Percentiles rank a stretch among this genome's conserved stretches.
phyloP scores from a whole-genome alignment of 2,329 filamentous ascomycete species.

The Chaetomiaceae sp. region DNA sequence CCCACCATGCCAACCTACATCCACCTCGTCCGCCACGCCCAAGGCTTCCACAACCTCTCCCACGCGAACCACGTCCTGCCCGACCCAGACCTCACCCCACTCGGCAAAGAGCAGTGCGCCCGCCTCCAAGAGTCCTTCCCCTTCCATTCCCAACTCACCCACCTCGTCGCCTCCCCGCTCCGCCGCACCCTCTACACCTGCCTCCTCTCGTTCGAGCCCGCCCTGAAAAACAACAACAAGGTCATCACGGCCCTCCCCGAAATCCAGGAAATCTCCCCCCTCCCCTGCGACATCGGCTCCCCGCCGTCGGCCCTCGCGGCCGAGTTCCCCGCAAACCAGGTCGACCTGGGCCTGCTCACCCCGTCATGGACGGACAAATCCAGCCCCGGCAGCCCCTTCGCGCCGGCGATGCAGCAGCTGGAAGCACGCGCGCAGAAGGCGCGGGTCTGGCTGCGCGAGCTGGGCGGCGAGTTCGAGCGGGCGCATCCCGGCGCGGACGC shows the following conservation, averaged over 20 bases:
- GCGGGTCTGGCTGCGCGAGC: conserved; percentile 52
- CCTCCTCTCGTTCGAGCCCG: conserved; percentile 61
- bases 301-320: conserved; percentile 48
- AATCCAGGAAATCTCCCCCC: conserved; percentile 71
- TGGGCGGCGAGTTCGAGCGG: conserved; percentile 42
- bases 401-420: conserved; percentile 49
- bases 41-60: conserved; percentile 77
- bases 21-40: conserved; percentile 68
- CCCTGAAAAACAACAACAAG: conserved; percentile 37
- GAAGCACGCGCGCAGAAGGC: conserved; percentile 57
- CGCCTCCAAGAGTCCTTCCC: conserved; percentile 62
- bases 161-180: conserved; percentile 74
- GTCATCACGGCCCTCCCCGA: conserved; percentile 64
- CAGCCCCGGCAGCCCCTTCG: conserved; percentile 39
- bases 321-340: conserved; percentile 54
- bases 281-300: conserved; percentile 73
- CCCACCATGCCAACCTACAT: conserved; percentile 54
- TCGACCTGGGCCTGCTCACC: conserved; percentile 60
- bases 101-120: conserved; percentile 72
- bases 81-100: conserved; percentile 74
- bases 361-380: conserved; percentile 70
- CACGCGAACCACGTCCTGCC: conserved; percentile 64
- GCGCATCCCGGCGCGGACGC: conserved; percentile 41
- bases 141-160: conserved; percentile 58
- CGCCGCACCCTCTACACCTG: conserved; percentile 78